phyloP scores from a whole-genome alignment of 1,284 basidiomycete species.

The Cryptococcus sp. region DNA sequence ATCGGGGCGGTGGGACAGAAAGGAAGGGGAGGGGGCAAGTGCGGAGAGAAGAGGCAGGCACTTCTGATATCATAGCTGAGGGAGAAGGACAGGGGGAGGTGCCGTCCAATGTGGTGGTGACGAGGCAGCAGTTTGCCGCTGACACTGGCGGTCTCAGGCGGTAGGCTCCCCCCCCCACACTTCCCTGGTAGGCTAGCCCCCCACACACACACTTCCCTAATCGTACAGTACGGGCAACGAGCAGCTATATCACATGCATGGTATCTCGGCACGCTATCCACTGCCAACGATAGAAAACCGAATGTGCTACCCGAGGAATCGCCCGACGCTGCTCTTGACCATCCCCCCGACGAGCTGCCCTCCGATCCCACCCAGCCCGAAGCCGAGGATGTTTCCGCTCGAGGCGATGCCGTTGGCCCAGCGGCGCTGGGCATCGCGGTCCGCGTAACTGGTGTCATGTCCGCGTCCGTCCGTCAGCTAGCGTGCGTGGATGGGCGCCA shows the following conservation, averaged over 20 bases:
- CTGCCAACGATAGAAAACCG: not conserved
- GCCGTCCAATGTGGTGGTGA: not conserved
- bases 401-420: constrained; percentile 69
- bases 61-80: not conserved
- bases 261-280: not conserved
- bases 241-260: not conserved
- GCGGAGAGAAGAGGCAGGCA: not conserved
- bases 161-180: no score
- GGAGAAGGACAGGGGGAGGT: not conserved
- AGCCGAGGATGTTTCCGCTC: constrained; percentile 55
- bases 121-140: not conserved
- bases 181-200: no score
- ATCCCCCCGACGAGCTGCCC: constrained; percentile 73
- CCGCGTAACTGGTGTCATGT: constrained; percentile 56
- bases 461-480: not conserved
- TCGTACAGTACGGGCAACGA: no score
- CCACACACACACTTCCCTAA: no score
- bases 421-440: constrained; percentile 79
- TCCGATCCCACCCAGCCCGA: constrained; percentile 69
- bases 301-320: constrained; percentile 51
- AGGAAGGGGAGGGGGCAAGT: not conserved
- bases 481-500: no score
- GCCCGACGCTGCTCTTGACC: constrained; percentile 74
- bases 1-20: not conserved
- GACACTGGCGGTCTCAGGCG: no score